A percentile compares a stretch with the other conserved stretches of the same genome.
These are phyloP conservation scores for Macrocybe gigantea DNA, from an alignment of 768 basidiomycete species.

Conservation along the genomic window DNA sequence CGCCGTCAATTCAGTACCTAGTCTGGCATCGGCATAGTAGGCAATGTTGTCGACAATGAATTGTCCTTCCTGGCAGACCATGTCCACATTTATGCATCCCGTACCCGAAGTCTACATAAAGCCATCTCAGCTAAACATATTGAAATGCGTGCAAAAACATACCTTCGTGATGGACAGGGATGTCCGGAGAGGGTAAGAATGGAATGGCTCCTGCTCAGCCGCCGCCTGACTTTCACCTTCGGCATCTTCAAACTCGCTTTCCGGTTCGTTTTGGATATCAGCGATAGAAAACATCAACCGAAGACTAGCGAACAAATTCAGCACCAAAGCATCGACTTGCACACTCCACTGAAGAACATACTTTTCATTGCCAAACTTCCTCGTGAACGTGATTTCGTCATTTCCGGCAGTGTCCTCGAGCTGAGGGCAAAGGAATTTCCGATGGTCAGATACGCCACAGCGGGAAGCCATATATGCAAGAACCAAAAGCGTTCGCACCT, in stretches of 20 bases:
- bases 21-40: conserved; percentile 67
- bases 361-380: conserved; percentile 89
- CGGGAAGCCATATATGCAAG: not conserved
- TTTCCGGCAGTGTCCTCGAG: conserved; percentile 65
- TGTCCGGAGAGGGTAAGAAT: conserved; percentile 68
- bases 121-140: conserved; percentile 1
- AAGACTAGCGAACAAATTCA: conserved; percentile 43
- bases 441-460: not conserved
- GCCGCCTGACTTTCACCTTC: conserved; percentile 20
- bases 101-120: conserved; percentile 35
- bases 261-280: conserved; percentile 59
- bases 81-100: conserved; percentile 76
- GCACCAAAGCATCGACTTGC: too few relatives aligned
- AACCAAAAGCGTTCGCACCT: conserved; percentile 35
- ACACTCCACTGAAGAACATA: conserved; percentile 30
- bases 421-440: conserved; percentile 23
- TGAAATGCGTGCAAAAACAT: conserved; percentile 1
- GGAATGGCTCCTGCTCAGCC: conserved; percentile 19
- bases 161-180: conserved; percentile 87
- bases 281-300: conserved; percentile 90
- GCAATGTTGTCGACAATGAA: conserved; percentile 90
- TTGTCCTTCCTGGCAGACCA: conserved; percentile 69
- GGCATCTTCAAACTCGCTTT: conserved; percentile 19
- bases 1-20: conserved; percentile 73
- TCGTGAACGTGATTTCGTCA: conserved; percentile 78